These are phyloP conservation scores for Coemansia sp. DNA, from an alignment of 192 early-diverging fungal species.

Conservation along the genomic window DNA sequence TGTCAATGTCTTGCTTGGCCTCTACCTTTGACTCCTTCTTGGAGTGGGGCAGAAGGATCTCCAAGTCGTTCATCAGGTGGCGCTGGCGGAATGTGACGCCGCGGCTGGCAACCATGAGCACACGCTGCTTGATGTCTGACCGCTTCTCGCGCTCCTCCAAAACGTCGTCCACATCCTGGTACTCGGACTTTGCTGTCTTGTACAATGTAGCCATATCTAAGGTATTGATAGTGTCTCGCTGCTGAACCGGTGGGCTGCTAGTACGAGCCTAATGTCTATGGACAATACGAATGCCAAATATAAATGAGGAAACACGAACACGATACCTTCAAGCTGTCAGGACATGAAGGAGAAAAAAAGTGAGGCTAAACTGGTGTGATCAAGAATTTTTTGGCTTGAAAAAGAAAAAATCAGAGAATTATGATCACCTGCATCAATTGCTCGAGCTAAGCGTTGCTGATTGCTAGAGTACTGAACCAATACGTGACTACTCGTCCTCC, in stretches of 20 bases:
- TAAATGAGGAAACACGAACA: conserved; percentile 1
- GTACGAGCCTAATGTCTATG: not conserved
- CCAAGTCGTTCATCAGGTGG: conserved; percentile 89
- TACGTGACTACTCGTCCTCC: conserved; percentile 34
- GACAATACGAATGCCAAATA: not conserved
- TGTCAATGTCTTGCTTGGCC: conserved; percentile 80
- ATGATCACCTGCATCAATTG: not conserved
- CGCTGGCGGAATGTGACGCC: conserved; percentile 84
- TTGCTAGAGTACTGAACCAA: too few species aligned
- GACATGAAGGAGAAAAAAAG: conserved; percentile 11
- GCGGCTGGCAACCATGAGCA: conserved; percentile 83
- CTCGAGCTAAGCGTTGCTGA: not conserved
- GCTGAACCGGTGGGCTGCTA: not conserved
- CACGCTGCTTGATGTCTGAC: conserved; percentile 84
- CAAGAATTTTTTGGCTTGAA: not conserved
- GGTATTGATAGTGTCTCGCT: not conserved
- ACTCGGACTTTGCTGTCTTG: conserved; percentile 47
- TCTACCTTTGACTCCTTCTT: conserved; percentile 97
- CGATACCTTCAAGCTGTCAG: too few species aligned
- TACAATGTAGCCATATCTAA: conserved; percentile 39
- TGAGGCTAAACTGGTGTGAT: not conserved
- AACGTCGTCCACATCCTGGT: conserved; percentile 40
- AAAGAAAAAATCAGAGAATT: conserved; percentile 4
- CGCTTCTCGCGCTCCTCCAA: conserved; percentile 54
- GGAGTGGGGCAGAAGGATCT: conserved; percentile 84